A percentile compares a stretch with the other conserved stretches of the same genome.
Evolutionary conservation across 139 green algal species (phyloP).

Genomic region (Chlamydomonas asymmetrica): DNA sequence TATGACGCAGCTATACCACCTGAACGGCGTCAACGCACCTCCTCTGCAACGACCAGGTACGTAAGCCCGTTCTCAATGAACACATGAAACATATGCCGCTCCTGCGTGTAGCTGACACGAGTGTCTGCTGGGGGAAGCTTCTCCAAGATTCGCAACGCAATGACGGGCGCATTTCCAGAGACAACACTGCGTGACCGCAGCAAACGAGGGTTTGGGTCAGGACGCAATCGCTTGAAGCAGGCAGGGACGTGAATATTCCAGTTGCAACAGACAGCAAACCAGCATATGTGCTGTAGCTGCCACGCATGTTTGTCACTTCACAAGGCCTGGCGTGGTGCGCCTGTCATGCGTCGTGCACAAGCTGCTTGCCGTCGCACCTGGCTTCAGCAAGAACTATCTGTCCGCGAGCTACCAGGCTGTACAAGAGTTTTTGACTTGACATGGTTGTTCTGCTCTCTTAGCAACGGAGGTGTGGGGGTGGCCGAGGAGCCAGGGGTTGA

Average conservation of each 20-base stretch:
- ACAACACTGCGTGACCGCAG: conserved; percentile 41
- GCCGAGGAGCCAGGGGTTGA: too few relatives aligned
- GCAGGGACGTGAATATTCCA: background rate
- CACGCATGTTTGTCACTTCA: background rate
- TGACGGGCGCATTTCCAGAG: conserved; percentile 71
- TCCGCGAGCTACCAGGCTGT: conserved; percentile 70
- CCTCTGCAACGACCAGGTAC: conserved; percentile 88
- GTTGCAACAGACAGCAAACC: background rate
- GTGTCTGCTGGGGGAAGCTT: conserved; percentile 68
- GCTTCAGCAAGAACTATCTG: conserved; percentile 79
- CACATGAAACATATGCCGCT: conserved; percentile 89
- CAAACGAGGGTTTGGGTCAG: background rate
- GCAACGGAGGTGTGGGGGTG: too few relatives aligned
- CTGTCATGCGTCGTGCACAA: too few relatives aligned
- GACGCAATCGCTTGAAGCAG: background rate
- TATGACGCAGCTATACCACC: too few relatives aligned
- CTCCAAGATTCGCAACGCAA: conserved; percentile 83
- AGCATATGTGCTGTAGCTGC: background rate
- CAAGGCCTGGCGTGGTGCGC: too few relatives aligned
- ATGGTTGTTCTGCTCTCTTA: too few relatives aligned
- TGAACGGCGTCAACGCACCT: too few relatives aligned
- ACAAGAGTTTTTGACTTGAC: conserved; percentile 56
- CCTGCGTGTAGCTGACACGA: conserved; percentile 81
- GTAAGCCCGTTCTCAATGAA: conserved; percentile 73
- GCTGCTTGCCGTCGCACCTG: too few relatives aligned